Conservation (phyloP, 2,329 filamentous ascomycete species). For the Fusarium camptoceras region DNA sequence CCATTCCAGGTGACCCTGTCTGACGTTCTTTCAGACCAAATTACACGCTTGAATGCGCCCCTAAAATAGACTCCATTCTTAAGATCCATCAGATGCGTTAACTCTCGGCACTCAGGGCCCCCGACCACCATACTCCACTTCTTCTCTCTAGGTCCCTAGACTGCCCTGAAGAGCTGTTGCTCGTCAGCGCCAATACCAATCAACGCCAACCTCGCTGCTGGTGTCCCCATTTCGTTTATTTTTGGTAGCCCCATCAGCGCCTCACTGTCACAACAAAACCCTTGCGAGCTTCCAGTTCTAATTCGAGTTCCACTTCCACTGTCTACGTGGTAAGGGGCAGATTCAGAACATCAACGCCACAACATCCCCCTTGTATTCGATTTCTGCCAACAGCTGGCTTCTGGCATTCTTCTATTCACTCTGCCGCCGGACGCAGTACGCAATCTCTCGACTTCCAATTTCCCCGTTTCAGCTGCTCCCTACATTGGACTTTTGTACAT, state of each 20-base stretch:
- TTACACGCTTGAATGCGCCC: conserved; percentile 16
- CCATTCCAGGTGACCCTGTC: conserved; percentile 32
- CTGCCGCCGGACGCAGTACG: conserved; percentile 37
- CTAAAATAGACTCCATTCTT: conserved; percentile 34
- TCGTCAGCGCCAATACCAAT: conserved; percentile 3
- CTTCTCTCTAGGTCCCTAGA: neutral
- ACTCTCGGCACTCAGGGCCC: conserved; percentile 15
- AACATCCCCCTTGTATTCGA: conserved; percentile 38
- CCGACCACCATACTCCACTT: conserved; percentile 13
- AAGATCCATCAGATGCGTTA: conserved; percentile 16
- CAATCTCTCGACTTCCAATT: conserved; percentile 28
- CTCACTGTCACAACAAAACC: conserved; percentile 35
- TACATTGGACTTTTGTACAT: conserved; percentile 32
- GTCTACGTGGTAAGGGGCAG: conserved; percentile 41
- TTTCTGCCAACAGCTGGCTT: conserved; percentile 42
- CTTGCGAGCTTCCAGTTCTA: conserved; percentile 38
- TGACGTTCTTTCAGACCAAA: conserved; percentile 30
- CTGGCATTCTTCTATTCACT: conserved; percentile 44
- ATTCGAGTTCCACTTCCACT: conserved; percentile 27
- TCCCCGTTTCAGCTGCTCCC: conserved; percentile 24
- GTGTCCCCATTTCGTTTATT: conserved; percentile 39
- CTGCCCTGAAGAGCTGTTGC: conserved; percentile 10
- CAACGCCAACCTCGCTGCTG: conserved; percentile 9
- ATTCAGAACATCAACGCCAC: conserved; percentile 43
- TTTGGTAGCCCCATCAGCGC: conserved; percentile 32